Evolutionary conservation across 2,329 filamentous ascomycete species (phyloP).

Genomic region (Microdochium bolleyi): DNA sequence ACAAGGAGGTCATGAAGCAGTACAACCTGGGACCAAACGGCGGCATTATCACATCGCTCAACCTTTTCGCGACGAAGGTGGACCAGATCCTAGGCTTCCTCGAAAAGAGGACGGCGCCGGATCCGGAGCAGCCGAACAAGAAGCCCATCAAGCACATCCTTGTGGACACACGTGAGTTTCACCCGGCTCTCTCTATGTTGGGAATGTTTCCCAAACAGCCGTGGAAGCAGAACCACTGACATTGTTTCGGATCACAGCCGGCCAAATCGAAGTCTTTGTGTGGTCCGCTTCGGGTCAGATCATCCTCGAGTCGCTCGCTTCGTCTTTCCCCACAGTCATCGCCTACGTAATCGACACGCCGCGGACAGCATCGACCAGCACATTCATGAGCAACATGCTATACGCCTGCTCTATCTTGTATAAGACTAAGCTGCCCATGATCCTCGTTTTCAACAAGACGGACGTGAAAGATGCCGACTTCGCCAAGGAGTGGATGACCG

Average conservation of each 20-base stretch:
- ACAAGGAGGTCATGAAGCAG: constrained; percentile 99
- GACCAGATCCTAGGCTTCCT: constrained; percentile 86
- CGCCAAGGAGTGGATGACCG: constrained; percentile 98
- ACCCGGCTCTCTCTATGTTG: neutral
- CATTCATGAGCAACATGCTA: constrained; percentile 99
- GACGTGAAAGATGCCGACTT: constrained; percentile 88
- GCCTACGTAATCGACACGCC: constrained; percentile 98
- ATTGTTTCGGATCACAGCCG: constrained; percentile 34
- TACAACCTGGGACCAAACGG: constrained; percentile 97
- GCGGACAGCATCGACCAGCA: constrained; percentile 83
- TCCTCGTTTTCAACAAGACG: constrained; percentile 98
- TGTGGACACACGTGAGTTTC: constrained; percentile 65
- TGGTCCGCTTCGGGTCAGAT: constrained; percentile 97
- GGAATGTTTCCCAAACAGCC: neutral
- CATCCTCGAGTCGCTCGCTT: constrained; percentile 84
- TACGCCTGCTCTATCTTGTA: constrained; percentile 98
- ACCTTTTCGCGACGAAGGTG: constrained; percentile 96
- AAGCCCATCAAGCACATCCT: constrained; percentile 74
- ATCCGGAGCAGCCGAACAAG: constrained; percentile 49
- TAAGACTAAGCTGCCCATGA: constrained; percentile 98
- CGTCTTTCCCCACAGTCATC: constrained; percentile 91
- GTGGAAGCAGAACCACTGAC: neutral
- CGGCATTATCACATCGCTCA: constrained; percentile 89
- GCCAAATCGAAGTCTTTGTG: constrained; percentile 97
- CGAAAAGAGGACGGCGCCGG: constrained; percentile 74